These are phyloP conservation scores for Trichopus zeylanicus DNA, from an alignment of 116 monocot species.

Conservation along the genomic window DNA sequence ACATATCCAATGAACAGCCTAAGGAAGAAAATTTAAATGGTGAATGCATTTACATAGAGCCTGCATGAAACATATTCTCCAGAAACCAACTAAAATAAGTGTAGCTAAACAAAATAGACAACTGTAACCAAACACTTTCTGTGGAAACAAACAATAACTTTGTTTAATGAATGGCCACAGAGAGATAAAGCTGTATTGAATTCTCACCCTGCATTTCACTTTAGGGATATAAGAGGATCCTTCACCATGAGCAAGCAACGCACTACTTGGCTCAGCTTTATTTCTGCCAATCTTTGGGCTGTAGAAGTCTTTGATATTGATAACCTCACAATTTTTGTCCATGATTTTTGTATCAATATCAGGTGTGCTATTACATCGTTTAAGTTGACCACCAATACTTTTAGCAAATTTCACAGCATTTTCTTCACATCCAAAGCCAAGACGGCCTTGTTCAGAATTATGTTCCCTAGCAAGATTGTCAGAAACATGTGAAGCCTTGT, in stretches of 20 bases:
- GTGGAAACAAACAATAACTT: background rate
- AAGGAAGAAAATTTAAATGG: background rate
- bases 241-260: slow-evolving; percentile 30
- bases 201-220: slow-evolving; percentile 73
- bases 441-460: slow-evolving; percentile 17
- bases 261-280: slow-evolving; percentile 23
- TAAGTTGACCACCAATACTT: slow-evolving; percentile 34
- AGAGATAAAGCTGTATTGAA: background rate
- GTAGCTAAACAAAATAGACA: background rate
- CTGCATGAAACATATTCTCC: background rate
- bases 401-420: slow-evolving; percentile 12
- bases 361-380: slow-evolving; percentile 71
- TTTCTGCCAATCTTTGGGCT: slow-evolving; percentile 15
- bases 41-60: background rate
- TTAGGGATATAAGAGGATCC: slow-evolving; percentile 55
- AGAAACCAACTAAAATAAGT: background rate
- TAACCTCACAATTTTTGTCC: slow-evolving; percentile 20
- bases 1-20: too few species aligned
- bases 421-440: slow-evolving; percentile 17
- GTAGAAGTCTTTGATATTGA: slow-evolving; percentile 12
- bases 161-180: background rate
- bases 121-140: background rate
- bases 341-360: slow-evolving; percentile 32
- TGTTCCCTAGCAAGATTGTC: slow-evolving; percentile 19
- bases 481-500: slow-evolving; percentile 12